phyloP scores from a whole-genome alignment of 2,329 filamentous ascomycete genomes.

The Ophiostoma ips region DNA sequence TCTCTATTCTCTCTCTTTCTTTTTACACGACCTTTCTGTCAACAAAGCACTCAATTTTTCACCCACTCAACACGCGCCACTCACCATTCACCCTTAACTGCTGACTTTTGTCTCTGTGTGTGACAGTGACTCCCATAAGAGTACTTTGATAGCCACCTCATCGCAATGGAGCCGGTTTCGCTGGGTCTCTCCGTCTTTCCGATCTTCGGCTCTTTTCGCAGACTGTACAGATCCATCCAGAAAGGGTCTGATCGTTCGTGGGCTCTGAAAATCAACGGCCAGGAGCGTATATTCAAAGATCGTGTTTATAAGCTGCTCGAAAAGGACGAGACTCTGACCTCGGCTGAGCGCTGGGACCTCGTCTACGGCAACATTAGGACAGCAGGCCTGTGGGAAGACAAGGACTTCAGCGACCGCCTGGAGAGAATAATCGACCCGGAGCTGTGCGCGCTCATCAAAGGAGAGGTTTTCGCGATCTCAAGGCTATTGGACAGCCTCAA shows the following conservation, averaged over 20 bases:
- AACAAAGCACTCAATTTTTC: no score
- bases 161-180: no score
- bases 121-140: no score
- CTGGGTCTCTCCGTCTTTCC: no score
- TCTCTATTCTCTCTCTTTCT: no score
- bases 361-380: slow-evolving; percentile 9
- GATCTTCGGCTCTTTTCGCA: no score
- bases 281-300: slow-evolving; percentile 13
- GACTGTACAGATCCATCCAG: slow-evolving; percentile 7
- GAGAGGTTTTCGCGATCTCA: slow-evolving; percentile 9
- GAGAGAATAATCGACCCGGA: slow-evolving; percentile 10
- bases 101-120: no score
- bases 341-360: slow-evolving; percentile 10
- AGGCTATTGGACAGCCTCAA: slow-evolving; percentile 5
- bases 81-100: no score
- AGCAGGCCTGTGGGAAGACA: slow-evolving; percentile 10
- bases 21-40: no score
- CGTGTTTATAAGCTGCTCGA: slow-evolving; percentile 9
- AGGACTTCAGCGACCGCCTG: slow-evolving; percentile 9
- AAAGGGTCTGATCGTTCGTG: slow-evolving; percentile 7
- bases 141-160: no score
- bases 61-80: no score
- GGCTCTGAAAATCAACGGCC: slow-evolving; percentile 11
- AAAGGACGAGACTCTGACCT: slow-evolving; percentile 11
- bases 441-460: slow-evolving; percentile 8